These are phyloP conservation scores for Metschnikowia colocasiae DNA, from an alignment of 805 yeast species.

Conservation along the genomic window DNA sequence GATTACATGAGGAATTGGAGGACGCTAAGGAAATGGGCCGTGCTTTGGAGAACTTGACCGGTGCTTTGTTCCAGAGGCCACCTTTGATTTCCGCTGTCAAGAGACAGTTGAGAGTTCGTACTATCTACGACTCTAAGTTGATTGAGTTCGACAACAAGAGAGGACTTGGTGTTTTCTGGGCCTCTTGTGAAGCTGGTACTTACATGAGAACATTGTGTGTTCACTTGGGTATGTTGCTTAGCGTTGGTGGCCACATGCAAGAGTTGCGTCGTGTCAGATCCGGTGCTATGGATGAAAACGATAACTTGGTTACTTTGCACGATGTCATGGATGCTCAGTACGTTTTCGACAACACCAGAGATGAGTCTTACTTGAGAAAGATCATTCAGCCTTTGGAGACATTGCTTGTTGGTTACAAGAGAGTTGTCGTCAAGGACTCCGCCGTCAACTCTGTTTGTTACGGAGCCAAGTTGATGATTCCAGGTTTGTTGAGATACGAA, in stretches of 20 bases:
- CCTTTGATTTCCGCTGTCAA: conserved; percentile 98
- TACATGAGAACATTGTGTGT: conserved; percentile 99
- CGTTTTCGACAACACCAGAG: conserved; percentile 95
- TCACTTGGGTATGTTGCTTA: conserved; percentile 95
- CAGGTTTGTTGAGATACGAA: conserved; percentile 96
- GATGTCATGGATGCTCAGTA: conserved; percentile 98
- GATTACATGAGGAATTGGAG: conserved; percentile 89
- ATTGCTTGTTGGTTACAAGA: conserved; percentile 88
- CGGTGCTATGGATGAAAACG: conserved; percentile 89
- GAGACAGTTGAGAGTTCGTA: conserved; percentile 97
- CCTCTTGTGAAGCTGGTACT: conserved; percentile 99
- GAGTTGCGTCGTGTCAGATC: conserved; percentile 98
- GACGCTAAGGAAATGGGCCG: conserved; percentile 88
- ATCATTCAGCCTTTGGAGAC: conserved; percentile 94
- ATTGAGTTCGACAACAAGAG: conserved; percentile 96
- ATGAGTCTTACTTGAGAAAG: conserved; percentile 91
- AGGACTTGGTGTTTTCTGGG: conserved; percentile 98
- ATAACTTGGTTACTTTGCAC: conserved; percentile 90
- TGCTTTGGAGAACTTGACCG: conserved; percentile 89
- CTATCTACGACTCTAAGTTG: conserved; percentile 92
- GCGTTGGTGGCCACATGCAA: conserved; percentile 99
- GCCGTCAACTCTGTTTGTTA: conserved; percentile 98
- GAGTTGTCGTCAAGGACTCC: conserved; percentile 89
- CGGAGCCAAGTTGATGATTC: conserved; percentile 98
- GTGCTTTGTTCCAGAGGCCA: conserved; percentile 98